phyloP scores from a whole-genome alignment of 1,284 basidiomycete genomes.

The Cystobasidiaceae sp. region DNA sequence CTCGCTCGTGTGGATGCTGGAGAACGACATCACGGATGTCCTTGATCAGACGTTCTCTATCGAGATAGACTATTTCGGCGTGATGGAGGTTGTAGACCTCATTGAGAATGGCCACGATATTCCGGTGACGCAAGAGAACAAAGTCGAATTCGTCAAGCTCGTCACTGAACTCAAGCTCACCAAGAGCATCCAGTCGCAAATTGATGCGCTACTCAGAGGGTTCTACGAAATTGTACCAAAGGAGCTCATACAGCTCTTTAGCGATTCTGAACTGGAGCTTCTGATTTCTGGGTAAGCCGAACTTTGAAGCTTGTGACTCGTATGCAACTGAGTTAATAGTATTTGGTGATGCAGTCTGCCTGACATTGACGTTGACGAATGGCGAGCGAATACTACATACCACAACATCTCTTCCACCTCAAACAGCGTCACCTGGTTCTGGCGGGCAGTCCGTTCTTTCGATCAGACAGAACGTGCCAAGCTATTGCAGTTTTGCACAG shows the following conservation, averaged over 20 bases:
- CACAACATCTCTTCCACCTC: conserved; percentile 30
- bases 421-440: conserved; percentile 67
- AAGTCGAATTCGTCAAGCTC: conserved; percentile 89
- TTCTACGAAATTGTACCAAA: conserved; percentile 96
- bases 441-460: conserved; percentile 96
- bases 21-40: conserved; percentile 72
- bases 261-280: conserved; percentile 91
- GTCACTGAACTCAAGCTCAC: conserved; percentile 86
- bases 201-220: conserved; percentile 71
- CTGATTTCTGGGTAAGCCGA: conserved; percentile 45
- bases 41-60: conserved; percentile 84
- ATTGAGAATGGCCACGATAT: conserved; percentile 76
- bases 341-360: conserved; percentile 75
- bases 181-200: conserved; percentile 93
- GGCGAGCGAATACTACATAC: conserved; percentile 89
- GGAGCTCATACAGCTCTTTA: conserved; percentile 73
- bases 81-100: conserved; percentile 75
- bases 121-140: conserved; percentile 90
- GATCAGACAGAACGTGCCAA: conserved; percentile 94
- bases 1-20: conserved; percentile 82
- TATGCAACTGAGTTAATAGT: conserved; percentile 43
- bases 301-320: conserved; percentile 33
- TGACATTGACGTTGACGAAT: conserved; percentile 98
- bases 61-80: conserved; percentile 89
- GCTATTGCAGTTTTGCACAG: conserved; percentile 82